phyloP scores from a whole-genome alignment of 2,329 filamentous ascomycete genomes.

The Grosmannia penicillata region DNA sequence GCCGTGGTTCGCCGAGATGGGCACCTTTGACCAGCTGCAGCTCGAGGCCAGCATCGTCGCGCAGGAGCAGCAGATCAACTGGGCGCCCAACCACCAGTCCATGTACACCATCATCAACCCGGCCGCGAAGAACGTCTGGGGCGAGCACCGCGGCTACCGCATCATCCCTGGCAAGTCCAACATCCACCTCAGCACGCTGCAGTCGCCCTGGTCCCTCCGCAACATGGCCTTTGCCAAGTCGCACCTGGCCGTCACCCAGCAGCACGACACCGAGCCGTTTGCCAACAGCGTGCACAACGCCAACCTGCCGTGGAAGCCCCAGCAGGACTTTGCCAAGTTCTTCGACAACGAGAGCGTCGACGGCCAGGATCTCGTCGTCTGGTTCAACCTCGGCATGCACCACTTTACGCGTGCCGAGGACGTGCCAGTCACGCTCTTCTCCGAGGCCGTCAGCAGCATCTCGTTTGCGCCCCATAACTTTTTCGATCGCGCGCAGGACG shows the following conservation, averaged over 20 bases:
- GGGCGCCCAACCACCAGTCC: slow-evolving; percentile 20
- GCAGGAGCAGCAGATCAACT: slow-evolving; percentile 16
- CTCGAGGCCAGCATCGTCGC: slow-evolving; percentile 12
- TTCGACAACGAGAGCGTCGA: slow-evolving; percentile 27
- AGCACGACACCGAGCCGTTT: slow-evolving; percentile 29
- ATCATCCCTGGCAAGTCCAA: slow-evolving; percentile 21
- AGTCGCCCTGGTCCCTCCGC: slow-evolving; percentile 17
- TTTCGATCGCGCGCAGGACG: slow-evolving; percentile 19
- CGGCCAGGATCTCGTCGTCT: slow-evolving; percentile 26
- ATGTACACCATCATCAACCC: slow-evolving; percentile 25
- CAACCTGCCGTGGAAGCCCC: slow-evolving; percentile 19
- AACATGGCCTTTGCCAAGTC: slow-evolving; percentile 11
- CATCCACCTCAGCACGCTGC: slow-evolving; percentile 20
- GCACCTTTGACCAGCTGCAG: slow-evolving; percentile 20
- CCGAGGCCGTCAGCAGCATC: slow-evolving; percentile 18
- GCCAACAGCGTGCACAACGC: slow-evolving; percentile 19
- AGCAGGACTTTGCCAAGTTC: slow-evolving; percentile 27
- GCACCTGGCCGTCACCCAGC: slow-evolving; percentile 24
- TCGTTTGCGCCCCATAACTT: slow-evolving; percentile 20
- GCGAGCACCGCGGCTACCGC: slow-evolving; percentile 25
- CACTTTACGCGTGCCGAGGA: slow-evolving; percentile 28
- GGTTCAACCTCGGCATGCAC: slow-evolving; percentile 37
- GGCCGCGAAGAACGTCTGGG: slow-evolving; percentile 22
- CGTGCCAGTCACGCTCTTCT: slow-evolving; percentile 19
- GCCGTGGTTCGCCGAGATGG: slow-evolving; percentile 22